phyloP scores from a whole-genome alignment of 2,329 filamentous ascomycete species.

The Thielaviopsis cerberus region DNA sequence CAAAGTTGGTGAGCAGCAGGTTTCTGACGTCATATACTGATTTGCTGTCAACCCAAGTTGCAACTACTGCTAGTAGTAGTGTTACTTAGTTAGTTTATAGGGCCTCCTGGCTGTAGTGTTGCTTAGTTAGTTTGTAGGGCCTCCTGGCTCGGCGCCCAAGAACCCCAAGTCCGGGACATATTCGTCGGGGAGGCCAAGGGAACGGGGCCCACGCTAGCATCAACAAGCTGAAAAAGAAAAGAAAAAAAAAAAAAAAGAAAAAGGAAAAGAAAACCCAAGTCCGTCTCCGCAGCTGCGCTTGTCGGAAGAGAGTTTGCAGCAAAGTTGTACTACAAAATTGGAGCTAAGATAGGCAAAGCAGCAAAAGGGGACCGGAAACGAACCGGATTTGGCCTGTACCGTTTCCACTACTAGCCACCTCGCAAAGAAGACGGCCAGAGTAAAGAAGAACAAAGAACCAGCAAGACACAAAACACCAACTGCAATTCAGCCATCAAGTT shows the following conservation, averaged over 20 bases:
- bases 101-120: too few relatives aligned
- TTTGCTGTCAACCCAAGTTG: not conserved
- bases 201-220: too few relatives aligned
- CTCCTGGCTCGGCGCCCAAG: too few relatives aligned
- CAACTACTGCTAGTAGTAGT: not conserved
- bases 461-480: too few relatives aligned
- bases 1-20: not conserved
- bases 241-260: not conserved
- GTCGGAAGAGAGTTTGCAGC: not conserved
- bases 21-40: not conserved
- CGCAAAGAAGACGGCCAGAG: too few relatives aligned
- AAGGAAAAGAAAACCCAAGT: not conserved
- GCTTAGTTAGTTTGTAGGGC: too few relatives aligned
- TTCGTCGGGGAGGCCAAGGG: too few relatives aligned
- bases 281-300: not conserved
- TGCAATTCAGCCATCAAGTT: too few relatives aligned
- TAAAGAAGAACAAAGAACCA: too few relatives aligned
- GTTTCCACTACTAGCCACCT: too few relatives aligned
- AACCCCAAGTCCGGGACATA: too few relatives aligned
- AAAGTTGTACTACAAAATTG: not conserved
- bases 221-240: not conserved
- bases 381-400: not conserved
- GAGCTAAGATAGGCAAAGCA: not conserved
- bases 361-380: not conserved
- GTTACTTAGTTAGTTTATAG: too few relatives aligned